Evolutionary conservation across 805 yeast species (phyloP).

Genomic region (Candida maris): DNA sequence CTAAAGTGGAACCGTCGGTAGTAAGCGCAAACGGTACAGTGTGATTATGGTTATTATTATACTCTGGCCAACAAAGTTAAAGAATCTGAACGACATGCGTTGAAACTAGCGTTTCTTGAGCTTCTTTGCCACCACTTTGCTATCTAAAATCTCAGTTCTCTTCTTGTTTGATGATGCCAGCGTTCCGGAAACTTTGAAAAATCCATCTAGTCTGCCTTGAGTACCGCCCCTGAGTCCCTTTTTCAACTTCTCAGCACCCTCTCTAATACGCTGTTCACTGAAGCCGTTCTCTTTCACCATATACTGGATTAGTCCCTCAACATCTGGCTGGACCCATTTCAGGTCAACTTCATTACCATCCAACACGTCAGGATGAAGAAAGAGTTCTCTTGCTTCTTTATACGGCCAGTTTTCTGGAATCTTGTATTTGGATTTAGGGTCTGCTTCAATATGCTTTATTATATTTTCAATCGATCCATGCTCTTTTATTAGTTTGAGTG

Average conservation of each 20-base stretch:
- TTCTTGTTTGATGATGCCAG: slow-evolving; percentile 46
- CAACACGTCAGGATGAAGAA: slow-evolving; percentile 75
- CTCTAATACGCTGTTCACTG: slow-evolving; percentile 84
- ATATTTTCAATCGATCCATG: slow-evolving; percentile 79
- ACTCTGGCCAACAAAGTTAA: too few species aligned
- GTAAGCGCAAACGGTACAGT: slow-evolving; percentile 1
- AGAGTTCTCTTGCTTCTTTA: slow-evolving; percentile 80
- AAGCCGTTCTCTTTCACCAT: slow-evolving; percentile 88
- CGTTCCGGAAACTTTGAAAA: slow-evolving; percentile 59
- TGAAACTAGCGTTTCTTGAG: slow-evolving; percentile 12
- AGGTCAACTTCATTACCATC: slow-evolving; percentile 58
- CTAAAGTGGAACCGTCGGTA: slow-evolving; percentile 8
- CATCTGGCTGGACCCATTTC: slow-evolving; percentile 88
- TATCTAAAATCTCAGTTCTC: slow-evolving; percentile 31
- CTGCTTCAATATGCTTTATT: slow-evolving; percentile 56
- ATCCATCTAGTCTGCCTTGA: slow-evolving; percentile 91
- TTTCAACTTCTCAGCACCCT: slow-evolving; percentile 80
- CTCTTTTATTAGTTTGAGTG: slow-evolving; percentile 81
- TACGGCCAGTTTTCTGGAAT: slow-evolving; percentile 96
- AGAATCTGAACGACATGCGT: background rate
- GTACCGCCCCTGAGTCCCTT: slow-evolving; percentile 82
- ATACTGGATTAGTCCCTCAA: slow-evolving; percentile 75
- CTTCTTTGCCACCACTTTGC: slow-evolving; percentile 18
- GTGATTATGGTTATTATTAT: background rate
- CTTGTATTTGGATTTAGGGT: slow-evolving; percentile 62